Percentiles rank a stretch among this genome's conserved stretches.
Evolutionary conservation across 208 protist genomes (phyloP).

Genomic region (Trypanosoma scelopori): DNA sequence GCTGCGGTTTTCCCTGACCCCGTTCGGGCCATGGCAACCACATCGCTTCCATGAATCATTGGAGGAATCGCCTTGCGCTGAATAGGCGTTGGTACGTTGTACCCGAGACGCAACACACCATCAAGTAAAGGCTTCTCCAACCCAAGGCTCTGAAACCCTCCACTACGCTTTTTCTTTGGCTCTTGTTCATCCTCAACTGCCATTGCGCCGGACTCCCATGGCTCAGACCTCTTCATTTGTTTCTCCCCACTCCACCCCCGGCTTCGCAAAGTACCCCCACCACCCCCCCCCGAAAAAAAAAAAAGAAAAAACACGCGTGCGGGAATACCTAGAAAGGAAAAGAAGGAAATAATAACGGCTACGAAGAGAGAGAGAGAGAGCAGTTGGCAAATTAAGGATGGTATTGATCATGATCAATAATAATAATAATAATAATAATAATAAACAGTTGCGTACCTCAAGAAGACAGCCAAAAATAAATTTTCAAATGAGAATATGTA

Average conservation of each 20-base stretch:
- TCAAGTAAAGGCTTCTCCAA: conserved; percentile 92
- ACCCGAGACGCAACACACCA: conserved; percentile 95
- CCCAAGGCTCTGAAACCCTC: conserved; percentile 88
- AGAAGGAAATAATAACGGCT: neutral
- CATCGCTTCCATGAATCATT: conserved; percentile 94
- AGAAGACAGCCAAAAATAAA: too few species aligned
- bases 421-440: too few species aligned
- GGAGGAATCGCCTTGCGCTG: conserved; percentile 97
- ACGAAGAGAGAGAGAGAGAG: neutral
- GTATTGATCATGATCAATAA: too few species aligned
- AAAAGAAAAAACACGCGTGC: neutral
- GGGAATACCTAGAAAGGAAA: too few species aligned
- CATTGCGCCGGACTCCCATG: conserved; percentile 65
- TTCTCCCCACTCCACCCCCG: conserved; percentile 25
- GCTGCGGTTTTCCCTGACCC: conserved; percentile 99
- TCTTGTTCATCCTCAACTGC: conserved; percentile 41
- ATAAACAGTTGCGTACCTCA: too few species aligned
- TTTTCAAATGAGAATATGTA: too few species aligned
- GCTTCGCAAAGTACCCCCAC: neutral
- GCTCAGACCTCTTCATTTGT: too few species aligned
- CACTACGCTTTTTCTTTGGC: conserved; percentile 79
- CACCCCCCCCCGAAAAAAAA: neutral
- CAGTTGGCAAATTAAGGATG: too few species aligned
- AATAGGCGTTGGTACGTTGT: conserved; percentile 98
- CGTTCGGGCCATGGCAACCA: conserved; percentile 99